Conservation (phyloP, 805 yeast species). For the Citeromyces nyonsensis region DNA sequence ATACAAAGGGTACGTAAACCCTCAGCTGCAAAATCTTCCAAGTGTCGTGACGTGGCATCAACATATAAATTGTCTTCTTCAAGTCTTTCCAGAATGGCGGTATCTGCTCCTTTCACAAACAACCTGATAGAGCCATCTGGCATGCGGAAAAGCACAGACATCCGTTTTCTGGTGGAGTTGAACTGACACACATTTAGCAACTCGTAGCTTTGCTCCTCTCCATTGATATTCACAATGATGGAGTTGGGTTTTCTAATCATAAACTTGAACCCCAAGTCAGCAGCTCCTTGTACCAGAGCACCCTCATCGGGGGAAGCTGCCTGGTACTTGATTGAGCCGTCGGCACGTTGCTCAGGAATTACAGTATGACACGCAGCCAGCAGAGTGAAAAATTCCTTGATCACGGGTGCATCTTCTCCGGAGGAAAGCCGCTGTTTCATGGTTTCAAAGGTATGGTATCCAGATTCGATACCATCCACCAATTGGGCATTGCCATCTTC, state of each 20-base stretch:
- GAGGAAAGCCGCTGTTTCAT: slow-evolving; percentile 24
- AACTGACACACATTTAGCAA: slow-evolving; percentile 87
- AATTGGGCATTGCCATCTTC: slow-evolving; percentile 70
- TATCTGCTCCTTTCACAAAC: slow-evolving; percentile 95
- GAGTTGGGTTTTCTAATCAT: slow-evolving; percentile 74
- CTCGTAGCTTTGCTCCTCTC: slow-evolving; percentile 48
- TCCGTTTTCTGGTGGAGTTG: slow-evolving; percentile 93
- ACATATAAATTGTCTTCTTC: slow-evolving; percentile 61
- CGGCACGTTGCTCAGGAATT: slow-evolving; percentile 68
- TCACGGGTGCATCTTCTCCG: slow-evolving; percentile 16
- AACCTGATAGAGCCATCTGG: slow-evolving; percentile 87
- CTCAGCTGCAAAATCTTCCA: slow-evolving; percentile 93
- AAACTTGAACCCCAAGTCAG: slow-evolving; percentile 73
- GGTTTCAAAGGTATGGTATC: slow-evolving; percentile 58
- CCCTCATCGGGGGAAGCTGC: slow-evolving; percentile 99
- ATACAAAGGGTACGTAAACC: slow-evolving; percentile 92
- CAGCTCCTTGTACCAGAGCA: slow-evolving; percentile 94
- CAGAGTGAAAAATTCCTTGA: slow-evolving; percentile 69
- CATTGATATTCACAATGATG: slow-evolving; percentile 46
- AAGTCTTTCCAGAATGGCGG: slow-evolving; percentile 82
- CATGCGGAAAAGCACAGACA: slow-evolving; percentile 88
- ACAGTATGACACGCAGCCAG: slow-evolving; percentile 95
- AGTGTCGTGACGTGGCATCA: slow-evolving; percentile 66
- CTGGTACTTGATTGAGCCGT: slow-evolving; percentile 72
- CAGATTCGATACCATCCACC: slow-evolving; percentile 59